Conservation (phyloP, 768 basidiomycete species). For the Tricholomella constricta region DNA sequence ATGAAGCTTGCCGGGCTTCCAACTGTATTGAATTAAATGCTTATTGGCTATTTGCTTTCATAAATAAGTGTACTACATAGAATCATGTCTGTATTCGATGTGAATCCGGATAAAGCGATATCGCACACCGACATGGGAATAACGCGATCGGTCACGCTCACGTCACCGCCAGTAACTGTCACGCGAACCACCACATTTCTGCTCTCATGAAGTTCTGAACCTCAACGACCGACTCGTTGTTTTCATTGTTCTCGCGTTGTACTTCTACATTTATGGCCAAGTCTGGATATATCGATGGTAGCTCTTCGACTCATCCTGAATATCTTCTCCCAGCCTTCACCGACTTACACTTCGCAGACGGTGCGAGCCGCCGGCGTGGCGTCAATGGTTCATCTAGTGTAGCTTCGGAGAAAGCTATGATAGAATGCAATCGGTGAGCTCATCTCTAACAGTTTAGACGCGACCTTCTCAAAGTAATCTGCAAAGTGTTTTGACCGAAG, state of each 20-base stretch:
- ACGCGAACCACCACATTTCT: not conserved
- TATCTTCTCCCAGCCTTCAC: conserved; percentile 9
- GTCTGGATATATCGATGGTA: not conserved
- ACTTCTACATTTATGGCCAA: not conserved
- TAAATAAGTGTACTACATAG: not conserved
- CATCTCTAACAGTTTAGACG: not conserved
- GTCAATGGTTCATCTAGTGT: not conserved
- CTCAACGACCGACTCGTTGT: not conserved
- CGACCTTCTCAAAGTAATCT: not conserved
- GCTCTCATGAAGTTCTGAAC: not conserved
- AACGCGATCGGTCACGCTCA: conserved; percentile 27
- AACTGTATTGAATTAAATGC: conserved; percentile 39
- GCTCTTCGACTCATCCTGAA: conserved; percentile 14
- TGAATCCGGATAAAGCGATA: no score
- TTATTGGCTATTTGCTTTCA: not conserved
- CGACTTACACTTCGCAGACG: not conserved
- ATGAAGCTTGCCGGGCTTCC: conserved; percentile 69
- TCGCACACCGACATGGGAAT: no score
- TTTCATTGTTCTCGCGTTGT: not conserved
- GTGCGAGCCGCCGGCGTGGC: no score
- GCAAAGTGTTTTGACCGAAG: conserved; percentile 17
- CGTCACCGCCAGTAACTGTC: conserved; percentile 4
- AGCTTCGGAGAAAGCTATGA: not conserved
- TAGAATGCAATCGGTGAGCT: conserved; percentile 13
- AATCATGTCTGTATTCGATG: not conserved